Evolutionary conservation across 495 filamentous ascomycete species (phyloP), one percentile per base, ranked within the genome.

Genomic region (Amorphotheca resinae): DNA sequence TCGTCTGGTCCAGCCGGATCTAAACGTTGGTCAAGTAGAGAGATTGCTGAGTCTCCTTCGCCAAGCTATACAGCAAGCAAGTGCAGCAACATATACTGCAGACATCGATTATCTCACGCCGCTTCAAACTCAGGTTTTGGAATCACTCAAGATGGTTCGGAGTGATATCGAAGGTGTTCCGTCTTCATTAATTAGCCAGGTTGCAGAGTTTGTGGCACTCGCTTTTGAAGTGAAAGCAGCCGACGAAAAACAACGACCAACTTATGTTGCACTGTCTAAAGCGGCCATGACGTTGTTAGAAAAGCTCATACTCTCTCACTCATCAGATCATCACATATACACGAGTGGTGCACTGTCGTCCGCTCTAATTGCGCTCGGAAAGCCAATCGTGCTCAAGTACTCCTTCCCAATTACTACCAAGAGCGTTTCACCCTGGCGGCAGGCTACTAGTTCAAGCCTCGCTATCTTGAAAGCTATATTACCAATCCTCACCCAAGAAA

Each of bases 241-340:
- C 1, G 59, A 39, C 34, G 45, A 42, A 31, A 42, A 8, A 15
- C 42, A 52, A 16, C 73, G 67, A 46, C 78, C 82, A 2, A 87
- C 84, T 1, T 95, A 83, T 55, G 75, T 98, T 37, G 87, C 91
- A 14, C 73, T 96, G 53, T 87, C 87, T 0, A 85, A 80, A 55
- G 69, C 75, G 16, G 70, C 78, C 34, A 91, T 93, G 64, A 65
- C 69, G 12, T 67, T 87, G 25, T 58, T 89, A 0, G 68, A 79
- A 51, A 67, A 63, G 38, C 69, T 89, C 21, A 63, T 87, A 15
- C 54, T 75, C 15, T 63, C 71, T 14, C 75, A 85, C 42, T 76
- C 77, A 3, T 62, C 68, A 8, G 77, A 80, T 33, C 50, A 58
- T 22, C 74, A 84, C 35, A 73, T 88, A 2, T 86, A 87, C 52